A percentile compares a stretch with the other conserved stretches of the same genome.
These are phyloP conservation scores for Populus davidiana DNA, from an alignment of 345 rosid species.

Conservation along the genomic window DNA sequence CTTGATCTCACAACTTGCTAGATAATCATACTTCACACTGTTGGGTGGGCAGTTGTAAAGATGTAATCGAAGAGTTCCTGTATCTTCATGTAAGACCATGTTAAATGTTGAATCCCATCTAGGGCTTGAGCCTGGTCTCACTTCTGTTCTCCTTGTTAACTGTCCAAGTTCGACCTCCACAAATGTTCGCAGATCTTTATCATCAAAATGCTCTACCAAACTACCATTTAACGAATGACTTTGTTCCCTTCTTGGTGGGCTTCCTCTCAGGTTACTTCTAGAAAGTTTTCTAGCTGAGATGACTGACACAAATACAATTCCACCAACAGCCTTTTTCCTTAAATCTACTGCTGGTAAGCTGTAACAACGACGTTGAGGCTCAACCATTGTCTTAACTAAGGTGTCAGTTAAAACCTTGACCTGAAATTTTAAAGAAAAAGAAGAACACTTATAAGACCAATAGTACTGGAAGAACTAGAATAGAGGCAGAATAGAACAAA, in stretches of 20 bases:
- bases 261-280: conserved; percentile 52
- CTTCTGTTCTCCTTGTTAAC: conserved; percentile 68
- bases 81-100: conserved; percentile 80
- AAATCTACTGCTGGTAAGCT: conserved; percentile 73
- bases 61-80: conserved; percentile 66
- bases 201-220: conserved; percentile 37
- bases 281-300: conserved; percentile 68
- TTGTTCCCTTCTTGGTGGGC: conserved; percentile 56
- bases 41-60: conserved; percentile 63
- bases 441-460: background rate
- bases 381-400: conserved; percentile 86
- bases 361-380: conserved; percentile 78
- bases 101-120: conserved; percentile 80
- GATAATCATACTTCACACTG: conserved; percentile 59
- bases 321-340: conserved; percentile 80
- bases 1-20: conserved; percentile 92
- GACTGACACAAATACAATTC: conserved; percentile 69
- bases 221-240: conserved; percentile 23
- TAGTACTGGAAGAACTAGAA: background rate
- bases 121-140: conserved; percentile 63
- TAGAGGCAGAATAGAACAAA: background rate
- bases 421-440: conserved; percentile 28
- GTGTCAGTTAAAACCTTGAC: conserved; percentile 77
- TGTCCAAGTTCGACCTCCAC: conserved; percentile 90
- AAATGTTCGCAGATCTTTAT: conserved; percentile 67